Base-by-base conservation (phyloP, 2,329 filamentous ascomycete genomes). In the Phaeoacremonium minimum region DNA sequence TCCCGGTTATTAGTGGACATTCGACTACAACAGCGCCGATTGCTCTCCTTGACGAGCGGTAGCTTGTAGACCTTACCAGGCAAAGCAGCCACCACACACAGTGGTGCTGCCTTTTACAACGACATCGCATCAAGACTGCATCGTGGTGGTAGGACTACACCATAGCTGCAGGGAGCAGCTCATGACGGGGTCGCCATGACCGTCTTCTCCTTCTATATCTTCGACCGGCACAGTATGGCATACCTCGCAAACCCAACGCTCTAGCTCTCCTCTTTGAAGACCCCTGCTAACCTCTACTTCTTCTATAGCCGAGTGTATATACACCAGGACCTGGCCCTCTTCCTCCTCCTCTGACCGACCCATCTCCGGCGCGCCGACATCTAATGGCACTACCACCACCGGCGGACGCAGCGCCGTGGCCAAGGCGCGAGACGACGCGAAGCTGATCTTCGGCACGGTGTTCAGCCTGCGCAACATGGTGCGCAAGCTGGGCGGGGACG, bases 141-240 rank as follows among this genome's bases (percentile, higher is more conserved):
- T n/a, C n/a, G n/a, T n/a, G n/a, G n/a, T n/a, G n/a, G n/a, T n/a
- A n/a, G n/a, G n/a, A n/a, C n/a, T n/a, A n/a, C n/a, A n/a, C n/a
- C n/a, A n/a, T n/a, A n/a, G n/a, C n/a, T n/a, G n/a, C n/a, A n/a
- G n/a, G n/a, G n/a, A n/a, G n/a, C n/a, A n/a, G n/a, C n/a, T n/a
- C n/a, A n/a, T n/a, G n/a, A n/a, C n/a, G n/a, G n/a, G n/a, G n/a
- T 48, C 60, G 69, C 51, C 57, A 97, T 98, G 93, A 83, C 85
- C 43, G 86, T 97, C 63, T 97, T 94, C 68, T 90, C 89, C 42
- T 95, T 98, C 67, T 95, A 95, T 73, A 96, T 98, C 58, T 98
- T 98, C 61, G 93, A 98, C 68, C 85, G 93, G 48, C 93, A 98
- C 66, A 95, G 93, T 96, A 75, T 57, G 77, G 20, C 35, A 33